phyloP scores from a whole-genome alignment of 331 rosid species.

The Dryas integrifolia region DNA sequence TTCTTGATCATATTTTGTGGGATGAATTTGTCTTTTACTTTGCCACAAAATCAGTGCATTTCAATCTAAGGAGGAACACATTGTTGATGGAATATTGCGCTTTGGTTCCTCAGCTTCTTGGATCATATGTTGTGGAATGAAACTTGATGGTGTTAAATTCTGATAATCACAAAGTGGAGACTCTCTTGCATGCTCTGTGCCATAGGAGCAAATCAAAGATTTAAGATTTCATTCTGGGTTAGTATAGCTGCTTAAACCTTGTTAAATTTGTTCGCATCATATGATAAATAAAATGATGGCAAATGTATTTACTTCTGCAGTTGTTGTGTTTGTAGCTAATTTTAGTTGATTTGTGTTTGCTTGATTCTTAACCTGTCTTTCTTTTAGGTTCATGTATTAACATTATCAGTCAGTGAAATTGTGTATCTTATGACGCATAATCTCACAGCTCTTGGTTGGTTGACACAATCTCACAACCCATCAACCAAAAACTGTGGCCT shows the following conservation, averaged over 20 bases:
- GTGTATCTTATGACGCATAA: too few species aligned
- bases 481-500: too few species aligned
- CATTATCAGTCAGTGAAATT: too few species aligned
- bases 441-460: too few species aligned
- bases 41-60: too few species aligned
- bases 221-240: background rate
- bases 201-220: background rate
- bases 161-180: background rate
- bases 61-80: background rate
- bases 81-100: background rate
- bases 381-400: too few species aligned
- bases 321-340: background rate
- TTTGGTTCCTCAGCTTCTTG: slow-evolving; percentile 7
- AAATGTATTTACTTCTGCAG: background rate
- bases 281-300: background rate
- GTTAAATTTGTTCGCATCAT: slow-evolving; percentile 1
- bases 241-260: background rate
- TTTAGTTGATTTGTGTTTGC: too few species aligned
- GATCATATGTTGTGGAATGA: background rate
- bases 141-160: background rate
- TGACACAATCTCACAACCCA: too few species aligned
- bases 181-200: background rate
- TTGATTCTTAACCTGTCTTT: too few species aligned
- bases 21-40: background rate
- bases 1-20: background rate